A percentile compares a stretch with the other conserved stretches of the same genome.
These are phyloP conservation scores for Schizosaccharomyces octosporus DNA, from an alignment of 805 yeast genomes.

Conservation along the genomic window DNA sequence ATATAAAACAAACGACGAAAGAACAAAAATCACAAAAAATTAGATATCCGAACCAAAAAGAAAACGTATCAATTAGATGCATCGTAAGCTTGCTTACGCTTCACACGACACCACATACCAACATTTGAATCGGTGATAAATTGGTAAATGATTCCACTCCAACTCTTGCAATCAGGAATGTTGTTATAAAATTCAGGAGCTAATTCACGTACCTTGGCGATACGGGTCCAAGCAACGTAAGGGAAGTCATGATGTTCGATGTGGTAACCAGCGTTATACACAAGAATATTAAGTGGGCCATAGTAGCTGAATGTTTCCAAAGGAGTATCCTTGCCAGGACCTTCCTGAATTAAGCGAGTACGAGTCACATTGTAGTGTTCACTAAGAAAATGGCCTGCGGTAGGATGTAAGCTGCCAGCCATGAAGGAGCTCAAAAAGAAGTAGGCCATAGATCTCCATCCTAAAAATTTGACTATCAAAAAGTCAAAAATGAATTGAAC, in stretches of 20 bases:
- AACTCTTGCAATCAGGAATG: slow-evolving; percentile 49
- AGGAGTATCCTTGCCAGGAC: slow-evolving; percentile 22
- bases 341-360: slow-evolving; percentile 11
- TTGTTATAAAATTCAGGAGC: slow-evolving; percentile 67
- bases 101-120: slow-evolving; percentile 58
- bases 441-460: slow-evolving; percentile 37
- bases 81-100: slow-evolving; percentile 20
- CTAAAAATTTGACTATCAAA: slow-evolving; percentile 34
- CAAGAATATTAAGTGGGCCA: slow-evolving; percentile 49
- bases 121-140: slow-evolving; percentile 47
- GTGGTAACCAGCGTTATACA: slow-evolving; percentile 87
- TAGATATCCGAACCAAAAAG: too few relatives aligned
- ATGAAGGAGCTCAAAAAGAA: slow-evolving; percentile 54
- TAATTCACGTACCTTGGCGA: slow-evolving; percentile 35
- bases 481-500: slow-evolving; percentile 36
- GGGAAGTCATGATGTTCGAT: slow-evolving; percentile 94
- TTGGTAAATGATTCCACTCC: slow-evolving; percentile 54
- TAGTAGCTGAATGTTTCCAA: slow-evolving; percentile 74
- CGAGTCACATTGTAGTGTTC: slow-evolving; percentile 28
- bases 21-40: too few relatives aligned
- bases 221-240: slow-evolving; percentile 67
- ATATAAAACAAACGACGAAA: too few relatives aligned
- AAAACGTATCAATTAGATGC: too few relatives aligned
- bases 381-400: slow-evolving; percentile 89
- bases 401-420: slow-evolving; percentile 82